A percentile compares a stretch with the other conserved stretches of the same genome.
These are phyloP conservation scores for Mesembryanthemum crystallinum DNA, from an alignment of 148 eudicot species.

Conservation along the genomic window DNA sequence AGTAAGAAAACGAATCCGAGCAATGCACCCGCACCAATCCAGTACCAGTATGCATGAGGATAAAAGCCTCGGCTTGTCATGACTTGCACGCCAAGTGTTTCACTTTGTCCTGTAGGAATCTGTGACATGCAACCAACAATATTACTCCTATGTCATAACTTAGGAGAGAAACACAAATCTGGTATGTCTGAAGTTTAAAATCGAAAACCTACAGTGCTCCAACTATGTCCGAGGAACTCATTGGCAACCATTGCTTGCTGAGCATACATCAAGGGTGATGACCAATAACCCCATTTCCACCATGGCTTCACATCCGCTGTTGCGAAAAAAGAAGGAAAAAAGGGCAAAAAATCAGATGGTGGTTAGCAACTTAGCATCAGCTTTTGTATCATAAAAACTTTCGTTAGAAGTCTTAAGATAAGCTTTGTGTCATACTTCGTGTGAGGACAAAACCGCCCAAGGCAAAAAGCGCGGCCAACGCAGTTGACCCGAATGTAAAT, in stretches of 20 bases:
- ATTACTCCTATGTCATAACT: background rate
- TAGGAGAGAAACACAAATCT: background rate
- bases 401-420: background rate
- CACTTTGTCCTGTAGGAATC: slow-evolving; percentile 27
- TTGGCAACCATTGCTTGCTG: slow-evolving; percentile 59
- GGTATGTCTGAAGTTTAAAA: background rate
- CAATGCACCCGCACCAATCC: slow-evolving; percentile 63
- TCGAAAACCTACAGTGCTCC: slow-evolving; percentile 50
- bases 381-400: background rate
- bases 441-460: slow-evolving; percentile 65
- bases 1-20: slow-evolving; percentile 40
- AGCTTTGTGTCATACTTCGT: slow-evolving; percentile 40
- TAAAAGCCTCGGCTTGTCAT: slow-evolving; percentile 36
- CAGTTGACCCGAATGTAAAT: slow-evolving; percentile 58
- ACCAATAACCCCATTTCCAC: slow-evolving; percentile 90
- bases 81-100: slow-evolving; percentile 36
- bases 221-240: slow-evolving; percentile 66
- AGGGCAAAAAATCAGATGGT: background rate
- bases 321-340: slow-evolving; percentile 10
- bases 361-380: no score
- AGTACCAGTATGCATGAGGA: slow-evolving; percentile 53
- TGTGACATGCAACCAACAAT: slow-evolving; percentile 18
- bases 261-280: slow-evolving; percentile 78
- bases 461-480: slow-evolving; percentile 40
- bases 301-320: slow-evolving; percentile 56